Evolutionary conservation across 2,329 filamentous ascomycete species (phyloP).

Genomic region (Monosporascus sp.): DNA sequence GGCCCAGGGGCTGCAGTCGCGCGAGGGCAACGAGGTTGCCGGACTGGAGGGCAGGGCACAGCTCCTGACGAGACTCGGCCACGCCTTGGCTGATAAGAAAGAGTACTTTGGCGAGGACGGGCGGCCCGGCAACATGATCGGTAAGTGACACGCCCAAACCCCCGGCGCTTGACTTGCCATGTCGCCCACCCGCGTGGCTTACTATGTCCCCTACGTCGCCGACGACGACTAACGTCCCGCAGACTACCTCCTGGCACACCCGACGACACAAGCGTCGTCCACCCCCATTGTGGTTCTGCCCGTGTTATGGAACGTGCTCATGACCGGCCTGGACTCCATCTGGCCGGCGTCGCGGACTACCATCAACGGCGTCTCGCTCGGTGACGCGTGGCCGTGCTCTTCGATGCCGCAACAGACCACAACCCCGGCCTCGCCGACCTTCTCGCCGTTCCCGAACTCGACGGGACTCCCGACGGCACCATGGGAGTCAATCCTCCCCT

Average conservation of each 20-base stretch:
- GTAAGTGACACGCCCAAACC: slow-evolving; percentile 43
- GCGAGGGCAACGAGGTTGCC: slow-evolving; percentile 72
- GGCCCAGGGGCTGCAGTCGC: slow-evolving; percentile 79
- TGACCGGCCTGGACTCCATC: slow-evolving; percentile 79
- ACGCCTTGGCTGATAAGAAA: slow-evolving; percentile 68
- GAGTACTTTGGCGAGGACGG: slow-evolving; percentile 81
- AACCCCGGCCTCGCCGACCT: slow-evolving; percentile 43
- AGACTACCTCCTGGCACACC: slow-evolving; percentile 93
- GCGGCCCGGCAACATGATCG: slow-evolving; percentile 89
- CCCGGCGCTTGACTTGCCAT: too few species aligned
- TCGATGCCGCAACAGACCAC: slow-evolving; percentile 60
- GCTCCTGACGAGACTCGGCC: slow-evolving; percentile 68
- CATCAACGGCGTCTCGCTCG: slow-evolving; percentile 80
- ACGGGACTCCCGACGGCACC: slow-evolving; percentile 31
- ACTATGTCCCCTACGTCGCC: too few species aligned
- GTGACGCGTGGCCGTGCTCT: slow-evolving; percentile 90
- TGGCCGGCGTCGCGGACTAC: slow-evolving; percentile 86
- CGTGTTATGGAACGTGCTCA: slow-evolving; percentile 85
- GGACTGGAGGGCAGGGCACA: slow-evolving; percentile 81
- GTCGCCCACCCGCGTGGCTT: too few species aligned
- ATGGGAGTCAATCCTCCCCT: slow-evolving; percentile 78
- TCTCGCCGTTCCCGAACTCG: slow-evolving; percentile 42
- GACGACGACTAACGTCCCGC: slow-evolving; percentile 6
- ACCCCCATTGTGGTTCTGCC: slow-evolving; percentile 82
- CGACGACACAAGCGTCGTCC: slow-evolving; percentile 81